These are phyloP conservation scores for Aspergillus coremiiformis DNA, from an alignment of 495 filamentous ascomycete genomes.

Conservation along the genomic window DNA sequence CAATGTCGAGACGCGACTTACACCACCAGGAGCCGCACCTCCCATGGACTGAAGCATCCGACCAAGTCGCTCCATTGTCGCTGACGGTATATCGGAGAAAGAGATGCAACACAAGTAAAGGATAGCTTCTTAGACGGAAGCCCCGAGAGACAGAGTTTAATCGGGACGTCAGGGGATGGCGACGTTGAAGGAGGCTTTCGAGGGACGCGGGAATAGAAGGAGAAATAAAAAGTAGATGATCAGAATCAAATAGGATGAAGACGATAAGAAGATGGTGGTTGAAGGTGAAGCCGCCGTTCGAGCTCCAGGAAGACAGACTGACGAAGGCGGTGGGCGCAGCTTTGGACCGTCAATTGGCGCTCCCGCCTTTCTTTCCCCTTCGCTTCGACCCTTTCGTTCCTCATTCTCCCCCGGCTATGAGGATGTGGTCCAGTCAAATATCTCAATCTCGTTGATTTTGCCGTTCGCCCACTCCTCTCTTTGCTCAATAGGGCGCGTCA, in stretches of 20 bases:
- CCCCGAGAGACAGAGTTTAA: slow-evolving; percentile 15
- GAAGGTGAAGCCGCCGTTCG: background rate
- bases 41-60: slow-evolving; percentile 69
- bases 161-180: background rate
- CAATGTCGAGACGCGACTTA: slow-evolving; percentile 41
- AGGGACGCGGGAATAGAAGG: background rate
- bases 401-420: slow-evolving; percentile 8
- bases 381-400: slow-evolving; percentile 8
- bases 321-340: slow-evolving; percentile 22
- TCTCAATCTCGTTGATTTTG: slow-evolving; percentile 5
- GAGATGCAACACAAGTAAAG: slow-evolving; percentile 14
- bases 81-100: slow-evolving; percentile 15
- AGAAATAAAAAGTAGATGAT: background rate
- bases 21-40: slow-evolving; percentile 64
- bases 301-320: slow-evolving; percentile 17
- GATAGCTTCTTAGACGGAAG: slow-evolving; percentile 37
- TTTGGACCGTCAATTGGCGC: slow-evolving; percentile 3
- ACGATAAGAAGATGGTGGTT: slow-evolving; percentile 12
- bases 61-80: slow-evolving; percentile 76
- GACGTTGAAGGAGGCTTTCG: background rate
- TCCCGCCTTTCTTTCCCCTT: slow-evolving; percentile 19
- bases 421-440: slow-evolving; percentile 8
- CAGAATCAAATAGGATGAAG: slow-evolving; percentile 4
- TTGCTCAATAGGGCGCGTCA: background rate
- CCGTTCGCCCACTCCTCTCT: background rate